Evolutionary conservation across 768 basidiomycete genomes (phyloP).

Genomic region (Cystobasidium tubakii): DNA sequence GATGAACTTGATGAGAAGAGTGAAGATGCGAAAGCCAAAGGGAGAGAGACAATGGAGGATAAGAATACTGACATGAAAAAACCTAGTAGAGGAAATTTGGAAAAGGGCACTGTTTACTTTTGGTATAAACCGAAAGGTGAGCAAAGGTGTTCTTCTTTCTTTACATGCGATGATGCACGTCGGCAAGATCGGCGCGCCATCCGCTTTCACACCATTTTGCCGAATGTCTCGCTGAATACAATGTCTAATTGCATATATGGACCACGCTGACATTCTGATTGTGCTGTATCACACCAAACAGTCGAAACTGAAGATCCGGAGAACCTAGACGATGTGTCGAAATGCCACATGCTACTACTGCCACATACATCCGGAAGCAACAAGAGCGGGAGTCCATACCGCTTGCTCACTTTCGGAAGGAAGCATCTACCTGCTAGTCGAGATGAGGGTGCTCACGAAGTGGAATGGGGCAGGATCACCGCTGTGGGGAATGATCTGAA

Average conservation of each 20-base stretch:
- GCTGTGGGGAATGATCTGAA: slow-evolving; percentile 57
- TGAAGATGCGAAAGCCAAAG: background rate
- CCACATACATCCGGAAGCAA: slow-evolving; percentile 54
- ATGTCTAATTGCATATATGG: background rate
- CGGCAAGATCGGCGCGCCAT: background rate
- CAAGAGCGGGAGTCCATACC: slow-evolving; percentile 49
- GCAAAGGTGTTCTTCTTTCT: too few species aligned
- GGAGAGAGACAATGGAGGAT: slow-evolving; percentile 18
- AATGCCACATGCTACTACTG: slow-evolving; percentile 60
- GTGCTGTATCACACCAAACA: background rate
- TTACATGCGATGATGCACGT: too few species aligned
- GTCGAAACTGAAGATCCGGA: slow-evolving; percentile 54
- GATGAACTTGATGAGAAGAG: background rate
- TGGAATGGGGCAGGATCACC: slow-evolving; percentile 53
- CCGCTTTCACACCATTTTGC: too few species aligned
- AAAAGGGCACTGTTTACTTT: slow-evolving; percentile 55
- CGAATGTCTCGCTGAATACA: too few species aligned
- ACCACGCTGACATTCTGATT: background rate
- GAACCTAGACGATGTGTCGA: slow-evolving; percentile 59
- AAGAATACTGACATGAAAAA: background rate
- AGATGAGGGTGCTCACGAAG: slow-evolving; percentile 51
- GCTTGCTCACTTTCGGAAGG: slow-evolving; percentile 58
- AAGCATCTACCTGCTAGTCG: slow-evolving; percentile 57
- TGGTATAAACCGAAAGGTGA: slow-evolving; percentile 58
- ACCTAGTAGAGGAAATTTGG: slow-evolving; percentile 37